phyloP scores from a whole-genome alignment of 495 filamentous ascomycete genomes.

The Neurospora pannonica region DNA sequence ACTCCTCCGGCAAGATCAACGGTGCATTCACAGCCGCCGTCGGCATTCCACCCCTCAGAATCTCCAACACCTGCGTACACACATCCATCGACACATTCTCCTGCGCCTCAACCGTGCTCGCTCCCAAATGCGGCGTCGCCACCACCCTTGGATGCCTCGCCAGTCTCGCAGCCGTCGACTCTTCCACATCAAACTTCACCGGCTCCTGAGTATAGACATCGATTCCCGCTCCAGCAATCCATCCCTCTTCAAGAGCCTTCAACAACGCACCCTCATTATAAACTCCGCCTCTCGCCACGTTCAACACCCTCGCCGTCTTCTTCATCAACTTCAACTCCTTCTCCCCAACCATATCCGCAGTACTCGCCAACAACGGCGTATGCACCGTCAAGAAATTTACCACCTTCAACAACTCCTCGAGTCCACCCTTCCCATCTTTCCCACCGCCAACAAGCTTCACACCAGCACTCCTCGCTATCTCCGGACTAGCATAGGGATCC shows the following conservation, averaged over 20 bases:
- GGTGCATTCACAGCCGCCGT: conserved; percentile 65
- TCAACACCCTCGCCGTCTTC: conserved; percentile 51
- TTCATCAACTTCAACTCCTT: conserved; percentile 61
- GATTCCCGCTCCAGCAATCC: conserved; percentile 61
- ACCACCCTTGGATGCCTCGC: conserved; percentile 55
- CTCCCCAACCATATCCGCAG: conserved; percentile 53
- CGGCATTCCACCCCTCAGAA: conserved; percentile 54
- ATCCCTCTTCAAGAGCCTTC: conserved; percentile 53
- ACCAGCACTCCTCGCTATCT: conserved; percentile 47
- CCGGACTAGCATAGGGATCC: conserved; percentile 58
- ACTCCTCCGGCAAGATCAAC: conserved; percentile 63
- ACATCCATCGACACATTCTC: conserved; percentile 69
- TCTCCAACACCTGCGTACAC: conserved; percentile 60
- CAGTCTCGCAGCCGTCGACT: conserved; percentile 43
- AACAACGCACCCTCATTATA: conserved; percentile 64
- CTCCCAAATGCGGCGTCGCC: conserved; percentile 63
- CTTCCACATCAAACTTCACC: conserved; percentile 28
- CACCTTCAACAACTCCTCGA: conserved; percentile 46
- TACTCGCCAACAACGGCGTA: conserved; percentile 62
- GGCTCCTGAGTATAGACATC: conserved; percentile 71
- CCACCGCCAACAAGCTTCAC: conserved; percentile 43
- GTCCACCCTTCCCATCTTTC: background rate
- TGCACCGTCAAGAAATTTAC: conserved; percentile 69
- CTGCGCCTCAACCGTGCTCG: conserved; percentile 66
- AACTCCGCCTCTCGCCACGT: conserved; percentile 66